Conservation (phyloP, 805 yeast genomes). For the Candida methanosorbosa region DNA sequence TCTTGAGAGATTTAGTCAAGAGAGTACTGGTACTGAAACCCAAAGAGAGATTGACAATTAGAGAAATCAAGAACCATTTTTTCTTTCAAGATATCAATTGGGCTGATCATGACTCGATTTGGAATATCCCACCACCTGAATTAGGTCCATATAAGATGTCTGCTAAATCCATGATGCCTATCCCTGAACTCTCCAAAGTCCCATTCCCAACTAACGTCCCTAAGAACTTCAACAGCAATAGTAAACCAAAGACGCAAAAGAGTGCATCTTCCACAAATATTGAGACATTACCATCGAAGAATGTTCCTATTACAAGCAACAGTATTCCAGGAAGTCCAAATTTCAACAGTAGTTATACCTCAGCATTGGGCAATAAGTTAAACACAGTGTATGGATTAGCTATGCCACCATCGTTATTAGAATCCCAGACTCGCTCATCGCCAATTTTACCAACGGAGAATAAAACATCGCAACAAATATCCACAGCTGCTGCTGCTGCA, state of each 20-base stretch:
- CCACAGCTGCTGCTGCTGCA: conserved; percentile 1
- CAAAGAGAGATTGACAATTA: conserved; percentile 48
- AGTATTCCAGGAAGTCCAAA: neutral
- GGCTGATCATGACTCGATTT: conserved; percentile 41
- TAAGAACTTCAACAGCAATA: conserved; percentile 1
- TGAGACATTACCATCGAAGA: too few species aligned
- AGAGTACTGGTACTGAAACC: conserved; percentile 59
- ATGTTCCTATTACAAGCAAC: neutral
- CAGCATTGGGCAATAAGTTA: neutral
- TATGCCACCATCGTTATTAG: conserved; percentile 1
- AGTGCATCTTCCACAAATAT: conserved; percentile 2
- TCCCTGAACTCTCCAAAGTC: conserved; percentile 37
- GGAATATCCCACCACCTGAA: conserved; percentile 55
- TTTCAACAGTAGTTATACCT: neutral
- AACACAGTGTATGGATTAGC: conserved; percentile 3
- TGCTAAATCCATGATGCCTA: conserved; percentile 72
- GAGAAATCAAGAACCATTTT: conserved; percentile 51
- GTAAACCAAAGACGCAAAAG: conserved; percentile 1
- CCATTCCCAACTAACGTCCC: conserved; percentile 4
- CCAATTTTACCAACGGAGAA: conserved; percentile 3
- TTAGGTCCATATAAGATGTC: conserved; percentile 64
- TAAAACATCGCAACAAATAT: neutral
- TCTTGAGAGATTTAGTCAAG: conserved; percentile 65
- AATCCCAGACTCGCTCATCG: conserved; percentile 2
- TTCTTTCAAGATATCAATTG: conserved; percentile 55